Base-by-base conservation (phyloP, 768 basidiomycete genomes). In the Mycena capillaripes region DNA sequence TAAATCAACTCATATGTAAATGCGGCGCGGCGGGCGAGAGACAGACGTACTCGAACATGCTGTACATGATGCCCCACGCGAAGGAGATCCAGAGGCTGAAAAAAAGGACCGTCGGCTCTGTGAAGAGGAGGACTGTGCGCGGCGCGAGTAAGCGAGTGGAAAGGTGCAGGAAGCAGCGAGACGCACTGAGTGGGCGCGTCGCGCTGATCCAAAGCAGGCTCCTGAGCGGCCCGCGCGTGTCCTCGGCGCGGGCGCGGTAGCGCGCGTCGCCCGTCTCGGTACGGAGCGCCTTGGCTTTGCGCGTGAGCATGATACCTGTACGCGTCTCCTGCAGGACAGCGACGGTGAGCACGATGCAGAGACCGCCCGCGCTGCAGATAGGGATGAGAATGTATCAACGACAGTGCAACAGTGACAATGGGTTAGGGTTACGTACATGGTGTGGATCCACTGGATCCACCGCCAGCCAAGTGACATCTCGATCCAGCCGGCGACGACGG, bases 401-500 rank as follows among this genome's bases (percentile, higher is more conserved):
- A 50, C 21, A 17, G 27, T 44, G 14, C 23, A 63, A 52, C 53
- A n/a, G 27, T 76, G 53, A 34, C 3, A 19, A 21, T 32, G 80
- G 66, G 40, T 44, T 19, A n/a, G 19, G 32, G 75, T n/a, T n/a
- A n/a, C 72, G 14, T 29, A 85, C 87, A 87, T 89, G 68, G 86
- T 81, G 74, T 88, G 86, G 10, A 91, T 83, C 91, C 90, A 92
- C 74, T 91, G 87, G 29, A 93, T 90, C 90, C 91, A 92, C 27
- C 90, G 81, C 90, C 91, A 92, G 56, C 84, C 82, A 3, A 92
- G 74, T 62, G 85, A 82, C 52, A 85, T 83, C 72, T 89, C 89
- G 17, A 90, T 83, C 84, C 85, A 90, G 17, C 88, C 88, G 34
- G 88, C 86, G 10, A 85, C 75, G 2, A 89, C 77, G 1, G 91